Evolutionary conservation across 2,329 filamentous ascomycete genomes (phyloP), one percentile per base, ranked within the genome.

Genomic region (Fusarium continuum): DNA sequence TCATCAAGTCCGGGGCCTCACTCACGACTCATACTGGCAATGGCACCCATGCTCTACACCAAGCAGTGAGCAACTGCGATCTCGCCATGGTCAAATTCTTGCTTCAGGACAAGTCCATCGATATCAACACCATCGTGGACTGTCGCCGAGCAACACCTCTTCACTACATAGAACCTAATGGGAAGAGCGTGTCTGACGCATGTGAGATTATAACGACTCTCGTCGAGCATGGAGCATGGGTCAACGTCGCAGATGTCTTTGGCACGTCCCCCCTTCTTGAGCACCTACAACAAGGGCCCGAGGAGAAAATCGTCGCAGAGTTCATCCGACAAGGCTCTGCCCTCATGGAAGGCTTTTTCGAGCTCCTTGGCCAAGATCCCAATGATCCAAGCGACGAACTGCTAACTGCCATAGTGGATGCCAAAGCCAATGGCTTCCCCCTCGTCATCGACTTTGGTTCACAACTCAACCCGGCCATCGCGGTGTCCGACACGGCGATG

Each of bases 41-140:
- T 5, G 23, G 40, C 1, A 3, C 39, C 2, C 39, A 56, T 32
- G 59, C 59, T 14, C 23, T 62, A 2, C 59, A 62, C 22, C 59
- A 57, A 8, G 59, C 41, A 4, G 39, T 41, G 3, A 4, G 8
- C 7, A 23, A 35, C 2, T 26, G 45, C 4, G 28, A 48, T 8
- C 1, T 48, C 1, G 14, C 3, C 8, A 50, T 62, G 19, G 51
- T 45, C 17, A 22, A 36, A 1, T 19, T 25, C 2, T 26, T 62
- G 4, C 41, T 62, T 3, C n/a, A 29, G 10, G 20, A 35, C 8
- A n/a, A 17, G 4, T 3, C 19, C 1, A 35, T 52, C 2, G 8
- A 45, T 14, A 23, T 23, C 4, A 31, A 43, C 2, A 55, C 8
- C 19, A 32, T 29, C 22, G n/a, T 10, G 17, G 41, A 28, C n/a